Evolutionary conservation across 768 basidiomycete species (phyloP).

Genomic region (Russula brevipes): DNA sequence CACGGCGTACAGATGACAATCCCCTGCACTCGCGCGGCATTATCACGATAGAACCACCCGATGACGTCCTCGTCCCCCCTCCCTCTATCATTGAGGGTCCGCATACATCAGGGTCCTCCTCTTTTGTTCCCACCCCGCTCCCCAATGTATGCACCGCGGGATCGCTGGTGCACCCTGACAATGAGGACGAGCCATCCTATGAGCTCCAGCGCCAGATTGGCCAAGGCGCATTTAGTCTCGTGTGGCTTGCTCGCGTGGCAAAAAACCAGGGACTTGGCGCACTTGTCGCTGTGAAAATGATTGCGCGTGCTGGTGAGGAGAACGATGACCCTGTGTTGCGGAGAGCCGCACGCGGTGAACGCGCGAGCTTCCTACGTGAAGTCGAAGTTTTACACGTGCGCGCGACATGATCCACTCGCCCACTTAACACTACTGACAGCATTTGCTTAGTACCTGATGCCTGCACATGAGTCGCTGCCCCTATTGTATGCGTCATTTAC

Average conservation of each 20-base stretch:
- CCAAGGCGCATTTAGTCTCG: slow-evolving; percentile 67
- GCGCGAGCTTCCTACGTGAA: slow-evolving; percentile 23
- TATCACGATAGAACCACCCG: slow-evolving; percentile 16
- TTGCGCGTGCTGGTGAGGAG: slow-evolving; percentile 12
- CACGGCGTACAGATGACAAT: slow-evolving; percentile 9
- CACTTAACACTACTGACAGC: not conserved
- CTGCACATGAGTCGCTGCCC: slow-evolving; percentile 67
- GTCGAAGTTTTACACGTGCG: slow-evolving; percentile 23
- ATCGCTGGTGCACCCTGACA: slow-evolving; percentile 13
- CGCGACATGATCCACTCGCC: not conserved
- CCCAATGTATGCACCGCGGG: not conserved
- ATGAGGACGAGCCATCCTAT: slow-evolving; percentile 30
- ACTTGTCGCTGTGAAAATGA: slow-evolving; percentile 29
- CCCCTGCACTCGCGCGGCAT: slow-evolving; percentile 10
- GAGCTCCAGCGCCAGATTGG: slow-evolving; percentile 54
- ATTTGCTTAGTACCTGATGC: slow-evolving; percentile 59
- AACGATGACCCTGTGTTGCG: not conserved
- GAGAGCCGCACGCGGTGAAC: slow-evolving; percentile 16
- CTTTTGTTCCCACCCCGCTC: no score
- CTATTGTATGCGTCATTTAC: slow-evolving; percentile 61
- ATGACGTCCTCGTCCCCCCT: slow-evolving; percentile 10
- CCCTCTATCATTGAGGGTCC: not conserved
- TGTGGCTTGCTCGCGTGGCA: slow-evolving; percentile 62
- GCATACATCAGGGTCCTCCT: not conserved
- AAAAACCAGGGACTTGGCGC: slow-evolving; percentile 21